Evolutionary conservation across 2,329 filamentous ascomycete species (phyloP).

Genomic region (Calonectria fujianensis): DNA sequence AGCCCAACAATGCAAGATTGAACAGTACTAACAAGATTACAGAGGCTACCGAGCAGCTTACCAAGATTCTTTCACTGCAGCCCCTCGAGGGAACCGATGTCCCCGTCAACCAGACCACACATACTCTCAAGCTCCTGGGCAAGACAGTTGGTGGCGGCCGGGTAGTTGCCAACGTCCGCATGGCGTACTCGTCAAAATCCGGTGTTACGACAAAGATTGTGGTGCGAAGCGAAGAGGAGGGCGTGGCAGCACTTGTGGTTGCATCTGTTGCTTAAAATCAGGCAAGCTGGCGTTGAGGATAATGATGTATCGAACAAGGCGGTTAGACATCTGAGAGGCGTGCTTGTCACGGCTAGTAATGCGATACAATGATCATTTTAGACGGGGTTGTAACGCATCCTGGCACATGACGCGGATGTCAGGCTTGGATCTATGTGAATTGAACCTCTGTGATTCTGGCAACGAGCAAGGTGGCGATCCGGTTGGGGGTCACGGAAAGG

Average conservation of each 20-base stretch:
- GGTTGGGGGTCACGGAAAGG: neutral
- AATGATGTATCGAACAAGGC: constrained; percentile 59
- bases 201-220: constrained; percentile 98
- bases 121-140: constrained; percentile 95
- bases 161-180: constrained; percentile 90
- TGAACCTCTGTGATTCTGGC: constrained; percentile 14
- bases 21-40: constrained; percentile 53
- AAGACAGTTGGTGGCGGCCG: constrained; percentile 94
- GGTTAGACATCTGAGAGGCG: constrained; percentile 53
- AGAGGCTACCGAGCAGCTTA: constrained; percentile 95
- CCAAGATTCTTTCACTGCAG: constrained; percentile 90
- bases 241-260: constrained; percentile 88
- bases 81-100: constrained; percentile 96
- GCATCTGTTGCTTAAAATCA: constrained; percentile 84
- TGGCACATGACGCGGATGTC: constrained; percentile 16
- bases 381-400: constrained; percentile 4
- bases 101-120: constrained; percentile 89
- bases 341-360: constrained; percentile 42
- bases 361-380: constrained; percentile 40
- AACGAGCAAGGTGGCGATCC: neutral
- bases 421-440: constrained; percentile 5
- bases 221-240: constrained; percentile 93
- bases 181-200: constrained; percentile 94
- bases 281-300: constrained; percentile 61
- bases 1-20: neutral